These are phyloP conservation scores for Dactylella cylindrospora DNA, from an alignment of 2,329 filamentous ascomycete species.

Conservation along the genomic window DNA sequence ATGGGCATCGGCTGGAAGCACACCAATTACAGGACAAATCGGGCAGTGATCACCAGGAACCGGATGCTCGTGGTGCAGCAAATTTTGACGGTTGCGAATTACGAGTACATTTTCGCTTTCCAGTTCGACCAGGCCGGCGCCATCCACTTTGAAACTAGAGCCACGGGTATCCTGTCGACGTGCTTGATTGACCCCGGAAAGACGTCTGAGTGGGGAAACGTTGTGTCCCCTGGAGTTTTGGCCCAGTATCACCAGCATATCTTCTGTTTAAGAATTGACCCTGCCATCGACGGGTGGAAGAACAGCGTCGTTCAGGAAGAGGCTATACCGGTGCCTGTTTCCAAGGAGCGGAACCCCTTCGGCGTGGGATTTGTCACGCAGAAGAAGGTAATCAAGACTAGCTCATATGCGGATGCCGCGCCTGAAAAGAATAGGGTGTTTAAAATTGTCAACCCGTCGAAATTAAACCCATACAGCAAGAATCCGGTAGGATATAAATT, in stretches of 20 bases:
- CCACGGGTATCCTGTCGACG: constrained; percentile 68
- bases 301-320: constrained; percentile 60
- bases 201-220: constrained; percentile 66
- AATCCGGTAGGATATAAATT: constrained; percentile 61
- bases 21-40: constrained; percentile 68
- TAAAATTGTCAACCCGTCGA: constrained; percentile 61
- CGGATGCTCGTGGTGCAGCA: constrained; percentile 53
- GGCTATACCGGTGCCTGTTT: constrained; percentile 56
- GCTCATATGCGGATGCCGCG: constrained; percentile 41
- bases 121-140: constrained; percentile 72
- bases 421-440: constrained; percentile 57
- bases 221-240: constrained; percentile 62
- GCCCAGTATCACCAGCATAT: constrained; percentile 73
- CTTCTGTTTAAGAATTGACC: constrained; percentile 68
- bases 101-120: constrained; percentile 72
- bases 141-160: constrained; percentile 65
- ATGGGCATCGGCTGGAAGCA: constrained; percentile 70
- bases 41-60: constrained; percentile 65
- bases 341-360: constrained; percentile 36
- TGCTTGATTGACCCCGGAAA: constrained; percentile 68
- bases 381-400: constrained; percentile 38
- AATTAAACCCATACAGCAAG: constrained; percentile 59
- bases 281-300: constrained; percentile 61
- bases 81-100: constrained; percentile 61
- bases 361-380: constrained; percentile 40